Evolutionary conservation across 345 rosid species (phyloP), one percentile per base, ranked within the genome.

Genomic region (Garcia nutans): DNA sequence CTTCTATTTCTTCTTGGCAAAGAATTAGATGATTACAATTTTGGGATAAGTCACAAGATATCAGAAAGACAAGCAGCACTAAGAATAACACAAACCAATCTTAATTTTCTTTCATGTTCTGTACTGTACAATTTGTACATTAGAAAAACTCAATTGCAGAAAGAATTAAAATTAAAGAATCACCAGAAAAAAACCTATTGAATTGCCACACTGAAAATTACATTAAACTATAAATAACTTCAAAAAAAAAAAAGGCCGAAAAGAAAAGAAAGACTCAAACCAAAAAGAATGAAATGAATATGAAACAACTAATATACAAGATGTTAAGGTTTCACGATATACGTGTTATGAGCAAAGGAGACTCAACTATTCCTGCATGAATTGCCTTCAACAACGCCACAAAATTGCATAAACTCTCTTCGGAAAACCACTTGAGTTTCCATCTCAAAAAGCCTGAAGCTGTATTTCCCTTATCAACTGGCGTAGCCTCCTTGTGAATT

Each of bases 351-450:
- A 77, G 82, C 84, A 92, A 74, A 19, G 94, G 92, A 26, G 81
- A 71, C 8, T 74, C 42, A 0, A 77, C 66, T 19, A 76, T 78
- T 78, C 80, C 87, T 6, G 87, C 79, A 74, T 89, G 96, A 77
- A 91, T 87, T 77, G 93, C 96, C 83, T 87, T 91, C 78, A 95
- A 54, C 74, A 93, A 76, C 57, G 90, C 83, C 80, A 86, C 91
- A 69, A 95, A 90, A 74, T 91, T 90, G 64, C 70, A 73, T 49
- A 87, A 77, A 77, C 88, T 79, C 11, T 81, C 85, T 60, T 80
- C 81, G 1, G 92, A 90, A 78, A 76, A 86, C 89, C 96, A 87
- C 82, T 86, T 90, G 61, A 93, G 79, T 81, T 87, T 93, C 96
- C 99, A 90, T 44, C 71, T 86, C 67, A 74, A 66, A 78, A 65